Percentiles rank a stretch among this genome's conserved stretches.
These are phyloP conservation scores for Lachnellula suecica DNA, from an alignment of 2,329 filamentous ascomycete genomes.

Conservation along the genomic window DNA sequence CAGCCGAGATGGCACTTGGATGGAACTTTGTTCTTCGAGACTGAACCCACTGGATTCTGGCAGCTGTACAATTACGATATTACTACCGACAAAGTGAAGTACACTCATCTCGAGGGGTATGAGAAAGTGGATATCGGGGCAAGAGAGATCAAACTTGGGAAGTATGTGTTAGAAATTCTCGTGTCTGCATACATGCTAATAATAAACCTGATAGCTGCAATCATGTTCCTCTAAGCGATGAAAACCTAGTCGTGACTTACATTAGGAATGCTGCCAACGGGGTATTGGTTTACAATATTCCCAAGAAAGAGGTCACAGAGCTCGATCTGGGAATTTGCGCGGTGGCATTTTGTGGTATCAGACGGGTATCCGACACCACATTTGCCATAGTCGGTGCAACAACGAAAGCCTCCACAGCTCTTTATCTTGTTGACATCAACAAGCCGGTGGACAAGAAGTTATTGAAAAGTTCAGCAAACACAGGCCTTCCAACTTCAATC, in stretches of 20 bases:
- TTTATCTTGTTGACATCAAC: slow-evolving; percentile 38
- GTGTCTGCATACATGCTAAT: slow-evolving; percentile 27
- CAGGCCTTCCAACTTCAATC: slow-evolving; percentile 28
- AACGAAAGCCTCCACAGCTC: slow-evolving; percentile 28
- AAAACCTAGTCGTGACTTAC: slow-evolving; percentile 36
- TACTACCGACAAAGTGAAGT: slow-evolving; percentile 25
- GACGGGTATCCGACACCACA: slow-evolving; percentile 34
- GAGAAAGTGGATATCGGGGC: slow-evolving; percentile 42
- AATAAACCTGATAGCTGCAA: slow-evolving; percentile 37
- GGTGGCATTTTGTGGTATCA: slow-evolving; percentile 31
- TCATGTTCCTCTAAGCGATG: slow-evolving; percentile 38
- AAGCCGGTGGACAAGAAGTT: slow-evolving; percentile 26
- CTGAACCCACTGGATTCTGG: slow-evolving; percentile 46
- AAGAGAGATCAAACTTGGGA: slow-evolving; percentile 16
- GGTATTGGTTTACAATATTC: slow-evolving; percentile 40
- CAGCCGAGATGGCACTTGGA: slow-evolving; percentile 52
- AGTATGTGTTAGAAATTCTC: slow-evolving; percentile 6
- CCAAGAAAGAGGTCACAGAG: slow-evolving; percentile 30
- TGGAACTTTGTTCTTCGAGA: slow-evolving; percentile 47
- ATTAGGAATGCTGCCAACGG: slow-evolving; percentile 31
- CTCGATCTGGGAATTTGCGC: slow-evolving; percentile 35
- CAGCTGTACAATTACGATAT: slow-evolving; percentile 44
- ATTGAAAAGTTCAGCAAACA: slow-evolving; percentile 36
- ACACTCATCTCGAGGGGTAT: slow-evolving; percentile 38
- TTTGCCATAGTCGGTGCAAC: slow-evolving; percentile 41